These are phyloP conservation scores for Dillenia turbinata DNA, from an alignment of 164 flowering plant genomes.

Conservation along the genomic window DNA sequence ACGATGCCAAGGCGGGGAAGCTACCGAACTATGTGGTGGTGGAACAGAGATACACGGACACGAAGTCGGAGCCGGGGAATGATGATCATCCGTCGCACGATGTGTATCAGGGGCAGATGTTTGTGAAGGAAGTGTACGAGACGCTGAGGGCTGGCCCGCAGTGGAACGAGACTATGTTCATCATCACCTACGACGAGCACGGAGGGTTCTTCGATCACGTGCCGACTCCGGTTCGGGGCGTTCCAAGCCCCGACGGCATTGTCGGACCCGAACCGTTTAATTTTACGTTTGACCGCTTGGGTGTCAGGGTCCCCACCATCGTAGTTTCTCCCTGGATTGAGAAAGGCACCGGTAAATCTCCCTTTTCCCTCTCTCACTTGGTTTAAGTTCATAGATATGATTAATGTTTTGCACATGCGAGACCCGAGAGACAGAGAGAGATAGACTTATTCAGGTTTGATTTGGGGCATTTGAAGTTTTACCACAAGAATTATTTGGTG, in stretches of 20 bases:
- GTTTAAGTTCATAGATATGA: not conserved
- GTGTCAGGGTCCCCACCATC: constrained; percentile 86
- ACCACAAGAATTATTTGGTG: too few species aligned
- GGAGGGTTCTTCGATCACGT: constrained; percentile 95
- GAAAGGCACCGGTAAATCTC: constrained; percentile 68
- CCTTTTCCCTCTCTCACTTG: not conserved
- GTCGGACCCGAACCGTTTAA: constrained; percentile 76
- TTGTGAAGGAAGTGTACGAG: constrained; percentile 95
- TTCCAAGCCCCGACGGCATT: constrained; percentile 91
- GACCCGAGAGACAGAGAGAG: too few species aligned
- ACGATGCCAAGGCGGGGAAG: constrained; percentile 51
- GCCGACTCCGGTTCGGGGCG: constrained; percentile 65
- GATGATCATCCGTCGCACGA: constrained; percentile 98
- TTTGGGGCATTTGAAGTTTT: too few species aligned
- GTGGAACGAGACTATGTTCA: constrained; percentile 75
- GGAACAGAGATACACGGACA: constrained; percentile 84
- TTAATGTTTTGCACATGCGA: too few species aligned
- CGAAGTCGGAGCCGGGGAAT: constrained; percentile 53
- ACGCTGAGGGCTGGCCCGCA: constrained; percentile 80
- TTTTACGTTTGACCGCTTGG: constrained; percentile 75
- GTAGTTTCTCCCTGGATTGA: constrained; percentile 84
- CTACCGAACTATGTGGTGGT: constrained; percentile 73
- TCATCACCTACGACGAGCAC: constrained; percentile 91
- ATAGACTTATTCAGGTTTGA: too few species aligned
- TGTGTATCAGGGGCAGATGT: constrained; percentile 76